phyloP scores from a whole-genome alignment of 2,329 filamentous ascomycete species.

The Ceratocystiopsis brevicomis region DNA sequence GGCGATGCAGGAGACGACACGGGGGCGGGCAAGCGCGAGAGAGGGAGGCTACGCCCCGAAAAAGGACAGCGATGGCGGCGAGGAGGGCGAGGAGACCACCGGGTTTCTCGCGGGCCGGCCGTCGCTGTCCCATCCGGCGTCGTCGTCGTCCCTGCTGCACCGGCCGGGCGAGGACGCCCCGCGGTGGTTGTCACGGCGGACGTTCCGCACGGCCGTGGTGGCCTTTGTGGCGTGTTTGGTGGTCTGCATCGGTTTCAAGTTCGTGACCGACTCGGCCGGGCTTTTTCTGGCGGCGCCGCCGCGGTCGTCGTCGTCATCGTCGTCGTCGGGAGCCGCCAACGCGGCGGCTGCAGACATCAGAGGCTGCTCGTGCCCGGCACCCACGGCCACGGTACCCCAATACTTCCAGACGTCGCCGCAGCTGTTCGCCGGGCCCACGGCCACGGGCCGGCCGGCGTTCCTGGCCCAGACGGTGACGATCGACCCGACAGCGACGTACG shows the following conservation, averaged over 20 bases:
- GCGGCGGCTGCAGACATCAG: too few species aligned
- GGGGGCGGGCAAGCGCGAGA: too few species aligned
- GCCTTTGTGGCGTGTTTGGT: neutral
- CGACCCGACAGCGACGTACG: constrained; percentile 43
- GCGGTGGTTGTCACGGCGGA: neutral
- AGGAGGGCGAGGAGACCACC: neutral
- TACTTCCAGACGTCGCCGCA: constrained; percentile 45
- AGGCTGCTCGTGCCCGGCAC: too few species aligned
- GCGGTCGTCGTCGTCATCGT: too few species aligned
- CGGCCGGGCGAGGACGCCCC: neutral
- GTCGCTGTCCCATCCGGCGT: too few species aligned
- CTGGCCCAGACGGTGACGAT: constrained; percentile 52
- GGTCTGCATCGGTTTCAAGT: neutral
- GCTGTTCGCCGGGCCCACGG: constrained; percentile 44
- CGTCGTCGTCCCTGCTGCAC: too few species aligned
- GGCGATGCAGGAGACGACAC: too few species aligned
- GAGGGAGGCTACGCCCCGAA: neutral
- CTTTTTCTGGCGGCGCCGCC: neutral
- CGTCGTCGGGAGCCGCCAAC: too few species aligned
- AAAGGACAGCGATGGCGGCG: neutral
- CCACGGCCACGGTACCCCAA: constrained; percentile 27
- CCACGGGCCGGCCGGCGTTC: constrained; percentile 52
- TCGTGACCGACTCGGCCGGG: neutral
- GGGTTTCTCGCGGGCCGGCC: neutral
- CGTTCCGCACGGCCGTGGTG: neutral